These are phyloP conservation scores for Tylopilus sp. DNA, from an alignment of 768 basidiomycete genomes.

Conservation along the genomic window DNA sequence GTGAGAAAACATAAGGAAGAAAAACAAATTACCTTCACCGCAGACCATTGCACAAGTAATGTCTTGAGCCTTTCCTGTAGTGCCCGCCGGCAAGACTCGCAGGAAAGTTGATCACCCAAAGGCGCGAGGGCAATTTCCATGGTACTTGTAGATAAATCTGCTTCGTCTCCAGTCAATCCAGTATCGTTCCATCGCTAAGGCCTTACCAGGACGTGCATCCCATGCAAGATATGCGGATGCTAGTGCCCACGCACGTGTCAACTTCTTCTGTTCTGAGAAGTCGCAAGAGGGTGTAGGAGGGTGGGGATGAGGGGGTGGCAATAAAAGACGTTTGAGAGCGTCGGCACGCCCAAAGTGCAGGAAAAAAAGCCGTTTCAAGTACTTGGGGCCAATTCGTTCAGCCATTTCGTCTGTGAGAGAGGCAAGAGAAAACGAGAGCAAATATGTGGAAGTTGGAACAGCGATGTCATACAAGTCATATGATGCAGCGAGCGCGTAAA, in stretches of 20 bases:
- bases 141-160: constrained; percentile 69
- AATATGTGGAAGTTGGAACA: constrained; percentile 67
- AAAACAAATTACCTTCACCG: constrained; percentile 55
- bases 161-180: neutral
- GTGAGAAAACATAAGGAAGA: neutral
- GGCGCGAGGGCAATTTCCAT: constrained; percentile 74
- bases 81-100: constrained; percentile 61
- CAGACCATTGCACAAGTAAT: constrained; percentile 72
- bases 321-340: constrained; percentile 73
- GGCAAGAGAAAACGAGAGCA: constrained; percentile 68
- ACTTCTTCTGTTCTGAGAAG: constrained; percentile 71
- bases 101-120: constrained; percentile 63
- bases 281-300: constrained; percentile 67
- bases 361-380: constrained; percentile 79
- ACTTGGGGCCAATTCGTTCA: constrained; percentile 65
- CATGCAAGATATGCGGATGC: constrained; percentile 81
- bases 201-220: constrained; percentile 75
- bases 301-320: constrained; percentile 73
- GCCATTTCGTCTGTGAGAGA: constrained; percentile 69
- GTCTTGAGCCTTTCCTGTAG: constrained; percentile 65
- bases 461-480: constrained; percentile 72
- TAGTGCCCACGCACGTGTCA: constrained; percentile 79
- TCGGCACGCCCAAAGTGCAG: constrained; percentile 81
- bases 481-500: constrained; percentile 68
- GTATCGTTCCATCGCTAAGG: neutral